Percentiles rank a stretch among this genome's conserved stretches.
phyloP scores from a whole-genome alignment of 1,284 basidiomycete species.

The Pseudozyma tsukubaensis region DNA sequence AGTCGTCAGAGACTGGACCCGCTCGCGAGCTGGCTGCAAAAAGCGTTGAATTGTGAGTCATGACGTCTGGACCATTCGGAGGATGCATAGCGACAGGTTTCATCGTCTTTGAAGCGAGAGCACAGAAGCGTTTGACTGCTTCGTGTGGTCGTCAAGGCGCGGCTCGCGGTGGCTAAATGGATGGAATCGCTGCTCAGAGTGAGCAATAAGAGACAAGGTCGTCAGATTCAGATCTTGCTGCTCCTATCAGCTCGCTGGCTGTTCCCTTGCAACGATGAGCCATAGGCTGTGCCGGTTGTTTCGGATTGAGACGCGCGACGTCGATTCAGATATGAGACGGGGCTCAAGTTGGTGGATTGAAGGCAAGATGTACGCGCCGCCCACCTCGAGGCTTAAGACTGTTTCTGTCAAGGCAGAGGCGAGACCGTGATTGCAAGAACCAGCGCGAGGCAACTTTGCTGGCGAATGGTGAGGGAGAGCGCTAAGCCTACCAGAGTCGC shows the following conservation, averaged over 20 bases:
- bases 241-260: no score
- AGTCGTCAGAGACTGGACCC: neutral
- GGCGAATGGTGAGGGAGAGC: no score
- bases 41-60: neutral
- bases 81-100: slow-evolving; percentile 27
- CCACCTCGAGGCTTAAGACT: neutral
- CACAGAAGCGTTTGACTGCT: neutral
- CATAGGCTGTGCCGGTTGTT: no score
- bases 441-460: neutral
- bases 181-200: no score
- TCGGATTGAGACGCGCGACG: no score
- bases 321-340: neutral
- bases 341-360: slow-evolving; percentile 6
- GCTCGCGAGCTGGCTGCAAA: slow-evolving; percentile 1
- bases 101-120: neutral
- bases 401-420: neutral
- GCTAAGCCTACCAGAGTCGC: no score
- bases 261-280: no score
- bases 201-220: no score
- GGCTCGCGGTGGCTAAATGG: no score
- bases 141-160: no score
- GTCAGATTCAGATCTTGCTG: no score
- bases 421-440: neutral
- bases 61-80: neutral
- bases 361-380: neutral